phyloP scores from a whole-genome alignment of 768 basidiomycete species.

The Lentinula sp. region DNA sequence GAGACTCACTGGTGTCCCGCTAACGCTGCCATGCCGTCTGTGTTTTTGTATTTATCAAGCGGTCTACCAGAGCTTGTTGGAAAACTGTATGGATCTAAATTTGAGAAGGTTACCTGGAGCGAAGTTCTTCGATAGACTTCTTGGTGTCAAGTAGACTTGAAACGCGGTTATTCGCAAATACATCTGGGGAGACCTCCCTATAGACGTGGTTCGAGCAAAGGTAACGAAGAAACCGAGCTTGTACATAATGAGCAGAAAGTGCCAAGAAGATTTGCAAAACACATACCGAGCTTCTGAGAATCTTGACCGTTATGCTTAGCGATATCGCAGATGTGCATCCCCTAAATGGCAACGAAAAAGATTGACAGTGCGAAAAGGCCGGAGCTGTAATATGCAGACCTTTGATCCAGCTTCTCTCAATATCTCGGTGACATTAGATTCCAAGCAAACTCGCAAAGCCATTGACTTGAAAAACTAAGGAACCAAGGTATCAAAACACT shows the following conservation, averaged over 20 bases:
- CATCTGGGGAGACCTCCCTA: slow-evolving; percentile 26
- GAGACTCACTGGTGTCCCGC: slow-evolving; percentile 12
- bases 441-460: slow-evolving; percentile 22
- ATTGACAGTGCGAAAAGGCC: background rate
- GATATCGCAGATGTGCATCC: slow-evolving; percentile 28
- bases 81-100: slow-evolving; percentile 7
- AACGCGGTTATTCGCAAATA: slow-evolving; percentile 32
- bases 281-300: slow-evolving; percentile 27
- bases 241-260: background rate
- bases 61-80: slow-evolving; percentile 6
- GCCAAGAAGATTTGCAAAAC: background rate
- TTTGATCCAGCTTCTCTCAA: slow-evolving; percentile 32
- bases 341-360: slow-evolving; percentile 10
- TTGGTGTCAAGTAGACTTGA: slow-evolving; percentile 28
- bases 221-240: slow-evolving; percentile 30
- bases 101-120: background rate
- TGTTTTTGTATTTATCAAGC: slow-evolving; percentile 12
- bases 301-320: slow-evolving; percentile 22
- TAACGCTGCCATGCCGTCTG: slow-evolving; percentile 17
- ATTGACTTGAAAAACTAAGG: slow-evolving; percentile 20
- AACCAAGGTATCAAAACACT: background rate
- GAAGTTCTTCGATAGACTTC: slow-evolving; percentile 20
- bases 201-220: slow-evolving; percentile 34
- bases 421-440: slow-evolving; percentile 32
- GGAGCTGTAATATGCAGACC: slow-evolving; percentile 6